Evolutionary conservation across 1,284 basidiomycete species (phyloP).

Genomic region (Waitea zeae): DNA sequence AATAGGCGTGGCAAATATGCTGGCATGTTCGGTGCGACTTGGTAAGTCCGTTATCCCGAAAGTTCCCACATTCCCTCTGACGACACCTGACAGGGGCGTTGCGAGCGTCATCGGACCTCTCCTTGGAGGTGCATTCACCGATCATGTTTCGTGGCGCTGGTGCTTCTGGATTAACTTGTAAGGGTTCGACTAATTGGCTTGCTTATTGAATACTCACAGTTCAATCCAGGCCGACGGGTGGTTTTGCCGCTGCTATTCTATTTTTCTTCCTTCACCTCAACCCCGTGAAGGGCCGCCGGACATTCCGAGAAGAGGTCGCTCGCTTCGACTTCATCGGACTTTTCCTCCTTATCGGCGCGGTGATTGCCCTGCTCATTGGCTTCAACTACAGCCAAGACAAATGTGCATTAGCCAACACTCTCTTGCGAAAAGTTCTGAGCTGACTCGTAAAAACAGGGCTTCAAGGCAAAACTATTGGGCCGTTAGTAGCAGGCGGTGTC

Average conservation of each 20-base stretch:
- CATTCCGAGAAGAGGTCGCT: slow-evolving; percentile 35
- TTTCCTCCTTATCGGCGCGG: slow-evolving; percentile 49
- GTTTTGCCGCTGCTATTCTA: slow-evolving; percentile 49
- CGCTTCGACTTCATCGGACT: slow-evolving; percentile 73
- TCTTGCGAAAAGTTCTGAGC: slow-evolving; percentile 1
- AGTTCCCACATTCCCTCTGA: slow-evolving; percentile 1
- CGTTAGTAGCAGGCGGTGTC: slow-evolving; percentile 51
- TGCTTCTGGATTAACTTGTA: slow-evolving; percentile 65
- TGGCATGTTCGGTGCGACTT: slow-evolving; percentile 60
- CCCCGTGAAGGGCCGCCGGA: slow-evolving; percentile 34
- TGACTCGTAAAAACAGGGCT: no score
- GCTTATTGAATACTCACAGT: slow-evolving; percentile 3
- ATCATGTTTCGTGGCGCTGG: slow-evolving; percentile 66
- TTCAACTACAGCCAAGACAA: slow-evolving; percentile 60
- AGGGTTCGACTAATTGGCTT: slow-evolving; percentile 3
- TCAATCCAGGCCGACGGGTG: slow-evolving; percentile 51
- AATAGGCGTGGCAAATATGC: slow-evolving; percentile 63
- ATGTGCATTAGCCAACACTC: slow-evolving; percentile 22
- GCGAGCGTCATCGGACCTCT: slow-evolving; percentile 59
- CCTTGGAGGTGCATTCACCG: slow-evolving; percentile 47
- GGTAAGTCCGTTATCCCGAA: slow-evolving; percentile 17
- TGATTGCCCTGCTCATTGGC: slow-evolving; percentile 66
- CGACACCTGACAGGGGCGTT: slow-evolving; percentile 1
- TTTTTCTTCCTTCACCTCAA: slow-evolving; percentile 78
- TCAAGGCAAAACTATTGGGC: slow-evolving; percentile 53